phyloP scores from a whole-genome alignment of 257 asterid species.

The Solanum sitiens region DNA sequence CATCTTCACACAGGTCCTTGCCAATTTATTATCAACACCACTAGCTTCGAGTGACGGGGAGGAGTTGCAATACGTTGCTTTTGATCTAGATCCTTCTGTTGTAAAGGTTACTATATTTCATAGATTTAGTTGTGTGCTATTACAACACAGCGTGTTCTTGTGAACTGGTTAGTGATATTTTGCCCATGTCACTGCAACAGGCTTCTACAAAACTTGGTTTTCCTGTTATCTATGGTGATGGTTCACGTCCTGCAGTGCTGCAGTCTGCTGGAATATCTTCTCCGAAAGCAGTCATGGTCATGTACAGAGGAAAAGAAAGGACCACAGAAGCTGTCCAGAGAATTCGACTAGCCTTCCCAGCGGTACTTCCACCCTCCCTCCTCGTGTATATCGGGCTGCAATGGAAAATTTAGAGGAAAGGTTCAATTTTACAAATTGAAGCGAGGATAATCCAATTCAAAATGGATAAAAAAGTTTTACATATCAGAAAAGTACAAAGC shows the following conservation, averaged over 20 bases:
- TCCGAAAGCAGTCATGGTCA: conserved; percentile 93
- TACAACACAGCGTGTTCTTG: neutral
- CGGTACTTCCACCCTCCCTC: conserved; percentile 26
- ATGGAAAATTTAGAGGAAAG: neutral
- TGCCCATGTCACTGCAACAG: conserved; percentile 29
- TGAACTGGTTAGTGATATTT: neutral
- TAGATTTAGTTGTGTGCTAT: neutral
- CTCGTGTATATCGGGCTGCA: neutral
- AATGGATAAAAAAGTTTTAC: neutral
- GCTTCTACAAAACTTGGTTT: conserved; percentile 81
- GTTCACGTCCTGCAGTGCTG: conserved; percentile 94
- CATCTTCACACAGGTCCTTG: conserved; percentile 56
- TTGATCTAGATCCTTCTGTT: conserved; percentile 86
- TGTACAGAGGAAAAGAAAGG: conserved; percentile 65
- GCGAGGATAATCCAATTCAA: neutral
- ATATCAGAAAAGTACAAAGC: neutral
- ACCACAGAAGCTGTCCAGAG: conserved; percentile 86
- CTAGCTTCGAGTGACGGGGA: conserved; percentile 50
- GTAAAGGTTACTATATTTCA: conserved; percentile 46
- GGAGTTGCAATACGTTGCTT: conserved; percentile 82
- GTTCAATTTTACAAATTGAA: neutral
- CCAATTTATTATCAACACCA: conserved; percentile 84
- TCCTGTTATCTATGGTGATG: conserved; percentile 92
- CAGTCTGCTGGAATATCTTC: conserved; percentile 89
- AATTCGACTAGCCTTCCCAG: conserved; percentile 85